Evolutionary conservation across 495 filamentous ascomycete species (phyloP).

Genomic region (Tuber calosporum): DNA sequence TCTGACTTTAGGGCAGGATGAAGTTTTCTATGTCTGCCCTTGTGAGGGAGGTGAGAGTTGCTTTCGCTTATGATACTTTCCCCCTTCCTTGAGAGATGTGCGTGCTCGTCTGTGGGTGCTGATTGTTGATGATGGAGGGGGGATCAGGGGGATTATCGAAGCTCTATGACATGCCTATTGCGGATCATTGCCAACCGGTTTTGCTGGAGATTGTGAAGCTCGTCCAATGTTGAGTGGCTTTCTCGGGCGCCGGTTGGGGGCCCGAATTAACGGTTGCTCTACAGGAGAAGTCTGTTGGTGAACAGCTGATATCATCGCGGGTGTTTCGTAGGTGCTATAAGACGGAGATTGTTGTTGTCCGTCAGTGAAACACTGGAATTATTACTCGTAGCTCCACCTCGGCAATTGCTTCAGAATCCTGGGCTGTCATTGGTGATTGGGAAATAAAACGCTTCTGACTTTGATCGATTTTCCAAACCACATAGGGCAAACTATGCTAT

Average conservation of each 20-base stretch:
- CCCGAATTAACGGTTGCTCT: neutral
- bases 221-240: neutral
- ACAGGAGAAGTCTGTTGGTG: neutral
- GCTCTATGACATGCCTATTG: neutral
- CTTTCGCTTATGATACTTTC: neutral
- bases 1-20: neutral
- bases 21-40: neutral
- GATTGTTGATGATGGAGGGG: neutral
- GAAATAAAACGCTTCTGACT: neutral
- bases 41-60: neutral
- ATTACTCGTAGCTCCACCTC: neutral
- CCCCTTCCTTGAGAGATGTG: neutral
- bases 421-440: neutral
- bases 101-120: neutral
- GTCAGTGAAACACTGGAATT: neutral
- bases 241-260: neutral
- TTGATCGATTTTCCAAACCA: neutral
- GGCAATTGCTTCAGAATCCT: neutral
- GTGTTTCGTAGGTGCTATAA: neutral
- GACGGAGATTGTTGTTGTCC: neutral
- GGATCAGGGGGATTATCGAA: neutral
- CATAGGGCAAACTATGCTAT: neutral
- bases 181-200: neutral
- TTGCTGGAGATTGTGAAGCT: neutral
- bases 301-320: neutral